Base-by-base conservation (phyloP, 1,284 basidiomycete species). In the Malassezia psittaci region DNA sequence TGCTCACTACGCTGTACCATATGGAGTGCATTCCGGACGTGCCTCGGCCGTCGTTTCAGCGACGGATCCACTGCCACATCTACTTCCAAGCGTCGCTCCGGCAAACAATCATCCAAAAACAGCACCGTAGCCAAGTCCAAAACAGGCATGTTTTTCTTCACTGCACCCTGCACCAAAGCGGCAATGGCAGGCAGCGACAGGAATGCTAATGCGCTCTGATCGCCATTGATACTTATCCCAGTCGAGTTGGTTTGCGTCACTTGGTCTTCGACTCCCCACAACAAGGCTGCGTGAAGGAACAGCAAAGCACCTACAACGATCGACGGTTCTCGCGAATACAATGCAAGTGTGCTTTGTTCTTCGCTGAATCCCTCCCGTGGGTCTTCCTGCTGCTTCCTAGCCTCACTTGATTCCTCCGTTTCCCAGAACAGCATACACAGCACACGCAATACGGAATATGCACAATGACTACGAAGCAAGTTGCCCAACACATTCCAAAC, bases 391-490 rank as follows among this genome's bases (percentile, higher is more conserved):
- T 29, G 24, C 24, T 29, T 29, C 4, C 24, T 29, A 21, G 16
- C n/a, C 6, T 16, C n/a, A 13, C 37, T 21, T 32, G 45, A 42
- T 12, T 32, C 6, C 29, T 46, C 32, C 15, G 42, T 44, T 3
- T 56, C 47, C n/a, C 44, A 45, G 13, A 74, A 59, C 11, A 71
- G 46, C 39, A 51, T 37, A 37, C 65, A 60, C 18, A 68, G 64
- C 2, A 59, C 55, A 21, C 67, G 66, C 36, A 74, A 54, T 10
- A 64, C 60, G 15, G 66, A 61, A 38, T 72, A 68, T 15, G 70
- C 72, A 35, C 63, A 66, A 57, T 74, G 72, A 47, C 69, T 71
- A 4, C 61, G 48, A 6, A 74, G 59, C n/a, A 74, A 51, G 52
- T 73, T 68, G 34, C 58, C 59, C 8, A 72, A 48, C 36, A 70